Evolutionary conservation across 1,284 basidiomycete species (phyloP), one percentile per base, ranked within the genome.

Genomic region (Athelia sp.): DNA sequence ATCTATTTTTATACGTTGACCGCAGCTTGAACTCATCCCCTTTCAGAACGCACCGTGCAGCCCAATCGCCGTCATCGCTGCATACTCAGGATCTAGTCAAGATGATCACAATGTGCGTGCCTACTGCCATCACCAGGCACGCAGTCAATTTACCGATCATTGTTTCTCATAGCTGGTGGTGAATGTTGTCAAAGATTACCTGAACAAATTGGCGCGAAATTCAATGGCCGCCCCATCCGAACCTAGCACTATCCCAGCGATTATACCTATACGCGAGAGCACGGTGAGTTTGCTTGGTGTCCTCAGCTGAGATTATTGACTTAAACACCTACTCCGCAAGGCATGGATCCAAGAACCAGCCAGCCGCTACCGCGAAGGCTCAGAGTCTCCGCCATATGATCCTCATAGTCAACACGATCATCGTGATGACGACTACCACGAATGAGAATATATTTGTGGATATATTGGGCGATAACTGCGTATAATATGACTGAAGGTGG

Each of bases 21-120:
- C 34, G 22, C 18, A 36, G n/a, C 21, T 17, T 34, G 35, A 44
- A 53, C 48, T 49, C 49, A 46, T 52, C 34, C 49, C 35, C 55
- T 51, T 19, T 18, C 50, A 90, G 87, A 90, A 87, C 53, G 86
- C 84, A n/a, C 81, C 78, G 21, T 86, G 85, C 57, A 87, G 85
- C 60, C 88, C 88, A 1, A 87, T 91, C 52, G 88, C 82, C 4
- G 69, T 90, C n/a, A 80, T 81, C 31, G 88, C 80, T 10, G 85
- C 82, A 54, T 90, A 88, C 64, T 89, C 87, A n/a, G 88, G 88
- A 22, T 87, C 86, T 42, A 85, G 83, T 46, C 72, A 79, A 47
- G 88, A 91, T 51, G 88, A 91, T 61, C 89, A 91, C 59, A 76
- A 73, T 54, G 87, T 90, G 55, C 52, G 82, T 68, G 31, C 18